Evolutionary conservation across 805 yeast genomes (phyloP).

Genomic region (Scheffersomyces spartinae): DNA sequence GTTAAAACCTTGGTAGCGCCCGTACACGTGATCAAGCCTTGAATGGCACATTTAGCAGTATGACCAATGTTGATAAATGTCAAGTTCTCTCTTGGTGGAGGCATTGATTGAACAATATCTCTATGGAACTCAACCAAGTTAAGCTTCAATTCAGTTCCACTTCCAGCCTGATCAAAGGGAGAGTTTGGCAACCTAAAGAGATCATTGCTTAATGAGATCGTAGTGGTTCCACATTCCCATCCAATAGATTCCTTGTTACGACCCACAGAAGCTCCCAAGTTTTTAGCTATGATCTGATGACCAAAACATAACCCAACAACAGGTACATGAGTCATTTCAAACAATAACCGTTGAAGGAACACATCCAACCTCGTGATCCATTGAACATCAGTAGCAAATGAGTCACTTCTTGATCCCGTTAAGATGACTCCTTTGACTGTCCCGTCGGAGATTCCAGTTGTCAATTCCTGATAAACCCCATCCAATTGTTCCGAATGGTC

Average conservation of each 20-base stretch:
- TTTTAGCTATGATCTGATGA: constrained; percentile 66
- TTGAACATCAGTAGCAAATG: constrained; percentile 24
- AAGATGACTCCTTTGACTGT: constrained; percentile 31
- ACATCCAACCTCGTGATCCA: constrained; percentile 32
- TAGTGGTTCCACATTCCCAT: constrained; percentile 61
- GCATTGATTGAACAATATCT: constrained; percentile 27
- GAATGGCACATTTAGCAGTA: constrained; percentile 44
- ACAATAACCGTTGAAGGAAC: constrained; percentile 15
- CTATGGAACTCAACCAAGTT: constrained; percentile 27
- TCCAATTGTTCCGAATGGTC: constrained; percentile 5
- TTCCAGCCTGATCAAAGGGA: too few species aligned
- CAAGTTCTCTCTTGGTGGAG: constrained; percentile 20
- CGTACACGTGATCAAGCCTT: constrained; percentile 45
- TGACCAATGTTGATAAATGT: constrained; percentile 34
- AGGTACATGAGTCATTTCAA: constrained; percentile 22
- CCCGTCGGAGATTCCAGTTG: constrained; percentile 13
- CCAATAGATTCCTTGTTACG: constrained; percentile 41
- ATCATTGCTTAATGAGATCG: constrained; percentile 33
- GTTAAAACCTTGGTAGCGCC: constrained; percentile 43
- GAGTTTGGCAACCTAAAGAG: too few species aligned
- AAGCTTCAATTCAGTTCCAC: too few species aligned
- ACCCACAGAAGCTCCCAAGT: constrained; percentile 49
- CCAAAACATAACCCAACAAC: constrained; percentile 76
- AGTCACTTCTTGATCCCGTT: constrained; percentile 42
- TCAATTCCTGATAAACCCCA: constrained; percentile 8